Percentiles rank a stretch among this genome's conserved stretches.
These are phyloP conservation scores for Dendrobium nobile DNA, from an alignment of 106 monocot species.

Conservation along the genomic window DNA sequence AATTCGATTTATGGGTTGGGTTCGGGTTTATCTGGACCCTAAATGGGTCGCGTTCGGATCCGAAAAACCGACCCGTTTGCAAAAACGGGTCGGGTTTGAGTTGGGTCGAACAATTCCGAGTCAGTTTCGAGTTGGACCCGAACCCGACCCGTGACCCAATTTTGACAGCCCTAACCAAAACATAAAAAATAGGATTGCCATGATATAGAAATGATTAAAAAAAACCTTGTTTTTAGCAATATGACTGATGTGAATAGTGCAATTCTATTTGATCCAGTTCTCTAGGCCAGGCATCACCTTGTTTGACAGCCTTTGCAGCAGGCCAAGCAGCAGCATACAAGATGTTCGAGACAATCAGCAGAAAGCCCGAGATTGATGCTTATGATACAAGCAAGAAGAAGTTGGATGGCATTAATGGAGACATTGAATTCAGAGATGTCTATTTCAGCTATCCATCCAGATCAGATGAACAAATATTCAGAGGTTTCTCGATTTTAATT, in stretches of 20 bases:
- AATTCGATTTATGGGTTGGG: too few species aligned
- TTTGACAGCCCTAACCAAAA: too few species aligned
- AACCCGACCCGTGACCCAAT: too few species aligned
- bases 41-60: too few species aligned
- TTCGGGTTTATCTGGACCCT: too few species aligned
- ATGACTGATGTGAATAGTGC: background rate
- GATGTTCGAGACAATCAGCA: slow-evolving; percentile 15
- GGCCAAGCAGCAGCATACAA: slow-evolving; percentile 16
- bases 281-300: slow-evolving; percentile 14
- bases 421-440: slow-evolving; percentile 14
- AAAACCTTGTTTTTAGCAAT: background rate
- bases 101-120: too few species aligned
- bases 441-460: slow-evolving; percentile 13
- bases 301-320: slow-evolving; percentile 11
- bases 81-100: too few species aligned
- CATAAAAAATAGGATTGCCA: too few species aligned
- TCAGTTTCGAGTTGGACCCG: too few species aligned
- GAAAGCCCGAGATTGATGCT: slow-evolving; percentile 17
- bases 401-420: slow-evolving; percentile 12
- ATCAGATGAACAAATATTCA: slow-evolving; percentile 13
- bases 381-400: slow-evolving; percentile 2
- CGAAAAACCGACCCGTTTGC: too few species aligned
- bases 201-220: background rate
- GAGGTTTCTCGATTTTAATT: slow-evolving; percentile 3
- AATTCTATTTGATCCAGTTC: slow-evolving; percentile 10